phyloP scores from a whole-genome alignment of 2,329 filamentous ascomycete genomes.

The Alternaria viburni region DNA sequence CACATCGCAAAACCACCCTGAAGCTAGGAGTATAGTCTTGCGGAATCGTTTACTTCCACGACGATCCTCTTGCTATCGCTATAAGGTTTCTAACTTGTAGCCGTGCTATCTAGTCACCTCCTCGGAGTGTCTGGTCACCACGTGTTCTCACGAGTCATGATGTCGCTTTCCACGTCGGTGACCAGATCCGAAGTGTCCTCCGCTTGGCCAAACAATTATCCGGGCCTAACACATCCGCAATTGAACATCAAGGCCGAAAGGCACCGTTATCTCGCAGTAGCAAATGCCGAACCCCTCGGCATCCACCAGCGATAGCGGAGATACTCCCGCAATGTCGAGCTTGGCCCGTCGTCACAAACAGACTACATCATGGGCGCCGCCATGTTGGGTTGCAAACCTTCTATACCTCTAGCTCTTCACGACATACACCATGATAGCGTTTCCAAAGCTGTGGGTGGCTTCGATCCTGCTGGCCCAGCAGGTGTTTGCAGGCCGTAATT shows the following conservation, averaged over 20 bases:
- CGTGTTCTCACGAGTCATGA: slow-evolving; percentile 2
- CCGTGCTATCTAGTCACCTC: background rate
- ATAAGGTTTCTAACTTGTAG: background rate
- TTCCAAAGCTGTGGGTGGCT: slow-evolving; percentile 16
- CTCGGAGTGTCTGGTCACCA: background rate
- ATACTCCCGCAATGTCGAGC: background rate
- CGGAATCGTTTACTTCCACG: background rate
- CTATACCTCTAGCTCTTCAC: background rate
- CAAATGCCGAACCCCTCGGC: slow-evolving; percentile 5
- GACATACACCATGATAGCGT: slow-evolving; percentile 9
- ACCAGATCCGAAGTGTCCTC: background rate
- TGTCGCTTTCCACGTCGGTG: slow-evolving; percentile 2
- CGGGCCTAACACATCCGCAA: background rate
- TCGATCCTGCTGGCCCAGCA: slow-evolving; percentile 14
- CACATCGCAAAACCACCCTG: background rate
- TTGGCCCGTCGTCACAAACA: background rate
- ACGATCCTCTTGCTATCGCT: background rate
- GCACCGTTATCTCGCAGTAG: slow-evolving; percentile 6
- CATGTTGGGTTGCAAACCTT: background rate
- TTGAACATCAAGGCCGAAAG: slow-evolving; percentile 2
- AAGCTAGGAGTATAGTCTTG: background rate
- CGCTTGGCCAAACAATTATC: slow-evolving; percentile 2
- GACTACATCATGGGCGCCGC: background rate
- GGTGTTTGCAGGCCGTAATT: slow-evolving; percentile 8
- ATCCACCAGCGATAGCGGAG: background rate